phyloP scores from a whole-genome alignment of 2,329 filamentous ascomycete species.

The Pezicula rhizophila region DNA sequence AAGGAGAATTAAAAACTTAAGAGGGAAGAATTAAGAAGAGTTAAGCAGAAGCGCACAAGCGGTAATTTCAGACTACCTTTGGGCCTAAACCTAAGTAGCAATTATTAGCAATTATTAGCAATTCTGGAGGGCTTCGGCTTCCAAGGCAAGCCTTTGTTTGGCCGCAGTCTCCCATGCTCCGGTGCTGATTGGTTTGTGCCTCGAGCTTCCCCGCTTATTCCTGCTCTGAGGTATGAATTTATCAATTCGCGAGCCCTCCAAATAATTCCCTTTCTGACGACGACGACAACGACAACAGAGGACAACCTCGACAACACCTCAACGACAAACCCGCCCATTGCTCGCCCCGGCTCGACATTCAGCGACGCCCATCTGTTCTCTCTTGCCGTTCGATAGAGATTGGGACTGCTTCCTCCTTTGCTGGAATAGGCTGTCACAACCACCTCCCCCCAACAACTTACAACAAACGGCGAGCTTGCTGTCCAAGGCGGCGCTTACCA shows the following conservation, averaged over 20 bases:
- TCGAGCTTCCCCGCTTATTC: neutral
- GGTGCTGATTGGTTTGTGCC: neutral
- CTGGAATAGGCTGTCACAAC: neutral
- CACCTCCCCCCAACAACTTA: neutral
- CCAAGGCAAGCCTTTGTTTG: no score
- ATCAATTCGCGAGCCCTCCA: neutral
- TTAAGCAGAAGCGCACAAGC: no score
- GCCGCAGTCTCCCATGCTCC: no score
- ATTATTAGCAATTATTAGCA: no score
- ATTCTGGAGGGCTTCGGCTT: no score
- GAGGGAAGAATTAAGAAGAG: no score
- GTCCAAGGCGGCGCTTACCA: neutral
- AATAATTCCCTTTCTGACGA: neutral
- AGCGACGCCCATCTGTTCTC: neutral
- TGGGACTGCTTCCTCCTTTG: constrained; percentile 1
- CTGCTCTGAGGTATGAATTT: neutral
- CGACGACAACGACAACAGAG: neutral
- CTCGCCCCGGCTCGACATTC: neutral
- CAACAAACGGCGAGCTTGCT: neutral
- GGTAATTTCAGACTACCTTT: no score
- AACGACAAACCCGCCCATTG: neutral
- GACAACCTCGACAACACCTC: neutral
- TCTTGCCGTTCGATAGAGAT: neutral
- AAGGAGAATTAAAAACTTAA: no score
- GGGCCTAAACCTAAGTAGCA: no score